Evolutionary conservation across 768 basidiomycete species (phyloP).

Genomic region (Sporobolomyces roseus): DNA sequence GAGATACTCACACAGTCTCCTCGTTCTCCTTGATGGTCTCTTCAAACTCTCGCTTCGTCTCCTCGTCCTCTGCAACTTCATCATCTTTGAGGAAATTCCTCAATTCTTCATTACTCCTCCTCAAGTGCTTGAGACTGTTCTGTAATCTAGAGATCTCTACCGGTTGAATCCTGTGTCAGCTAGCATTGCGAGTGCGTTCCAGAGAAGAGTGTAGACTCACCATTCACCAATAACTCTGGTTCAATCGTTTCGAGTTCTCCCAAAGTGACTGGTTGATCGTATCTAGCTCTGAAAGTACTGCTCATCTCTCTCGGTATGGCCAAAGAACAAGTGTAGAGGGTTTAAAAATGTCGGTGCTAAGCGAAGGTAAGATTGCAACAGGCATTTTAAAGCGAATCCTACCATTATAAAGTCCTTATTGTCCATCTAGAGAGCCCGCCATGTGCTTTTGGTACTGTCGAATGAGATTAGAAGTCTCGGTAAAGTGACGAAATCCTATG

Average conservation of each 20-base stretch:
- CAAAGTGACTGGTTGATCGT: slow-evolving; percentile 37
- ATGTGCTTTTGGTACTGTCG: slow-evolving; percentile 11
- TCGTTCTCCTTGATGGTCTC: slow-evolving; percentile 28
- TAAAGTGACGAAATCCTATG: neutral
- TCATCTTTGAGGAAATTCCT: neutral
- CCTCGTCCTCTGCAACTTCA: slow-evolving; percentile 21
- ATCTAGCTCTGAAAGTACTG: slow-evolving; percentile 1
- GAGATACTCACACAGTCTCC: slow-evolving; percentile 29
- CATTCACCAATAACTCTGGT: slow-evolving; percentile 25
- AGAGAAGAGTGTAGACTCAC: neutral
- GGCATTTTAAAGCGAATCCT: neutral
- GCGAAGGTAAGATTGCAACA: neutral
- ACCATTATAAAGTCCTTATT: slow-evolving; percentile 7
- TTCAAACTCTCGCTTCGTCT: slow-evolving; percentile 17
- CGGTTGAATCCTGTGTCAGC: no score
- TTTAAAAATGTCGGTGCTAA: slow-evolving; percentile 16
- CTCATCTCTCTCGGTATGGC: neutral
- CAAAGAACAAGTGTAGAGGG: neutral
- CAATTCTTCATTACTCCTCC: slow-evolving; percentile 33
- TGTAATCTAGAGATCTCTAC: slow-evolving; percentile 35
- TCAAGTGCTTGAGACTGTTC: slow-evolving; percentile 35
- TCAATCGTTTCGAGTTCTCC: slow-evolving; percentile 25
- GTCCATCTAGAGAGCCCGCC: slow-evolving; percentile 1
- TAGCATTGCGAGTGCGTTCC: no score
- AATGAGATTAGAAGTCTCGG: slow-evolving; percentile 5